Evolutionary conservation across 2,329 filamentous ascomycete species (phyloP), one percentile per base, ranked within the genome.

Genomic region (Lasiodiplodia gonubiensis): DNA sequence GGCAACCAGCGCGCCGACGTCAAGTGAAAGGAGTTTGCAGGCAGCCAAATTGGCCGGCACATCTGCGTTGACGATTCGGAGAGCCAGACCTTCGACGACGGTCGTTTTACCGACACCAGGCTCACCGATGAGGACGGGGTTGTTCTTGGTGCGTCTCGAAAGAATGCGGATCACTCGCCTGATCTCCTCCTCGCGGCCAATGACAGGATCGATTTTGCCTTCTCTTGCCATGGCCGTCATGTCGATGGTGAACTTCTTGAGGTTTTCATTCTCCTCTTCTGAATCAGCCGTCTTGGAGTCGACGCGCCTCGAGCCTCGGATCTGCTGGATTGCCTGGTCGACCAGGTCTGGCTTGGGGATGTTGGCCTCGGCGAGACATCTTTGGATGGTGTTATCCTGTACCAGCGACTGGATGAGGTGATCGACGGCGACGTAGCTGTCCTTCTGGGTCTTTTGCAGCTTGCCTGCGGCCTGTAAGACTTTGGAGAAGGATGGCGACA

Each of bases 61-160:
- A 84, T 99, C 95, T 68, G 92, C 90, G 76, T 98, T 97, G 83
- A 97, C 93, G 70, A 99, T 98, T 63, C 95, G 91, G 78, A 94
- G 92, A 35, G 95, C 95, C 68, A 99, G 86, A 74, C 95, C 95
- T 83, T 99, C 95, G 60, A 98, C 93, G 67, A 99, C 94, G 5
- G 95, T 97, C 4, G 95, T 99, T 85, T 99, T 99, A 77, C 95
- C 95, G 27, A 98, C 95, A 89, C 95, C 95, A 42, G 95, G 94
- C 77, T 98, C 94, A 83, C 95, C 95, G 71, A 99, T 98, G 71
- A 99, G 87, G 59, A 98, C 94, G 1, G 95, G 95, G 80, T 99
- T 99, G 85, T 99, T 98, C 87, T 98, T 98, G 70, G 94, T 98
- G 76, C 94, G 88, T 78, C 95, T 87, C 42, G 93, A 97, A 70